phyloP scores from a whole-genome alignment of 2,329 filamentous ascomycete genomes.

The Arthrobotrys iridis region DNA sequence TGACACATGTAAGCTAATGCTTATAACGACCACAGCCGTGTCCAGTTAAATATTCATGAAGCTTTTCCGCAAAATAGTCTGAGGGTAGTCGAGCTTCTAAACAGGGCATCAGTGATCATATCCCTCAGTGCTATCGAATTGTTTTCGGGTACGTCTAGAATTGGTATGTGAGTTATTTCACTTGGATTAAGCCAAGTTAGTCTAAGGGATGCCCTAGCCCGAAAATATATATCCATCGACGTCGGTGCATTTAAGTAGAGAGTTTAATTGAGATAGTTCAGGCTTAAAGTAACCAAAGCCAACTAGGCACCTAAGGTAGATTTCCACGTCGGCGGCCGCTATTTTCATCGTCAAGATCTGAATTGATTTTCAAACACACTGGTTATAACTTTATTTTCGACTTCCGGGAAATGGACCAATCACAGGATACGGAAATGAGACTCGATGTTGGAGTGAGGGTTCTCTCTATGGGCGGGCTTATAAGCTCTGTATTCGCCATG shows the following conservation, averaged over 20 bases:
- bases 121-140: not conserved
- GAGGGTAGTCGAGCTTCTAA: conserved; percentile 15
- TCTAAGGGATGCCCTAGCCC: not conserved
- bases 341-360: not conserved
- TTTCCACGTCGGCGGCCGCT: not conserved
- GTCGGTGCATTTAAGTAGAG: conserved; percentile 4
- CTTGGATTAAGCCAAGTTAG: conserved; percentile 13
- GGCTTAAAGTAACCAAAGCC: conserved; percentile 7
- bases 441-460: conserved; percentile 27
- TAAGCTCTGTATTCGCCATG: conserved; percentile 36
- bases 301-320: not conserved
- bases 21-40: not conserved
- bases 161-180: conserved; percentile 17
- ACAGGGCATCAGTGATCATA: conserved; percentile 11
- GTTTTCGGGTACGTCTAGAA: conserved; percentile 17
- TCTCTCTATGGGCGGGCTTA: conserved; percentile 36
- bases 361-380: not conserved
- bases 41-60: not conserved
- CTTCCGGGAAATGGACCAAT: conserved; percentile 12
- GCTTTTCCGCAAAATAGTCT: conserved; percentile 1
- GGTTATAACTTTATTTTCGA: not conserved
- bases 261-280: conserved; percentile 2
- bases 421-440: conserved; percentile 28
- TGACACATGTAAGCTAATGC: conserved; percentile 11
- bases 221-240: conserved; percentile 22